Base-by-base conservation (phyloP, 371 early-diverging fungal species). In the Circinella umbellata region DNA sequence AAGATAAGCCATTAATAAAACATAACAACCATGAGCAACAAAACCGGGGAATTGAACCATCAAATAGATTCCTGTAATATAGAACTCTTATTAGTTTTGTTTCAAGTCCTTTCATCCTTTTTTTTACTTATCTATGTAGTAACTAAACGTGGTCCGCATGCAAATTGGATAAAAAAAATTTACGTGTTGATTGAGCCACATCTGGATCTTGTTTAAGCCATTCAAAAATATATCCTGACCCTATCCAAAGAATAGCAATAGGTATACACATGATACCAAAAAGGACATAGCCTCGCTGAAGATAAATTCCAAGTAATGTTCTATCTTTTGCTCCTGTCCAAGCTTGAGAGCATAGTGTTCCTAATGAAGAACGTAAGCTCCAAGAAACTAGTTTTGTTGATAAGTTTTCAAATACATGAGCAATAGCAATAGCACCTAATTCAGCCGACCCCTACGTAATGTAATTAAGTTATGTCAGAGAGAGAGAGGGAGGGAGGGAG, bases 261-360 rank as follows among this genome's bases (percentile, higher is more conserved):
- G 93, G 93, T 18, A 92, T 69, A 61, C 89, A 84, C 63, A 93
- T 69, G 3, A 90, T 4, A 48, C 81, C 69, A 64, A 92, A 79
- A 62, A 94, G 83, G 36, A 95, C 78, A 4, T 95, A 82, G 0
- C 90, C 92, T 7, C 96, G 88, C 77, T 96, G 95, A 63, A 96
- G 80, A 59, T 95, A 93, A 11, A 95, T 77, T 18, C 96, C 96
- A 1, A 94, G 82, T 13, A 91, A 74, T 27, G 86, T 87, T 53
- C 86, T 87, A 74, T 94, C 93, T 34, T 77, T 77, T 6, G 89
- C 80, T 0, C 90, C 93, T 1, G 96, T 95, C 80, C 85, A 93
- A 10, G 95, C 89, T 80, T 96, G 95, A 17, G 93, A 91, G 70
- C 95, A 95, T 14, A 96, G 81, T 57, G 42, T 42, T 9, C 42